These are phyloP conservation scores for Incumbomyces lentus DNA, from an alignment of 2,329 filamentous ascomycete species.

Conservation along the genomic window DNA sequence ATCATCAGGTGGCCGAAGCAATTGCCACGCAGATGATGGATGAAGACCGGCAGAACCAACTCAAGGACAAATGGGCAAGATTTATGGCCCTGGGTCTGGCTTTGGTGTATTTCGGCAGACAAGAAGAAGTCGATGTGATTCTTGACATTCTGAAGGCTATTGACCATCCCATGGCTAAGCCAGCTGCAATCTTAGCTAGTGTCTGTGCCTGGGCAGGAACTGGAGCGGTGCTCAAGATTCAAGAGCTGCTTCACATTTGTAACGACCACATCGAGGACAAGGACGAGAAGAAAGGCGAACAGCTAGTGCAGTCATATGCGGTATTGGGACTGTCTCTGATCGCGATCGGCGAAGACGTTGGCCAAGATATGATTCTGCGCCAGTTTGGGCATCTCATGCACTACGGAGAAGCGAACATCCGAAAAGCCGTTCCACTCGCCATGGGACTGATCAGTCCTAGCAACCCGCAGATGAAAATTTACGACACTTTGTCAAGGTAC, in stretches of 20 bases:
- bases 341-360: constrained; percentile 95
- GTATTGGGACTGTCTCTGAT: constrained; percentile 89
- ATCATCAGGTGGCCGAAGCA: constrained; percentile 81
- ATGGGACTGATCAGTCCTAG: constrained; percentile 95
- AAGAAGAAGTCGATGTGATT: constrained; percentile 98
- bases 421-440: constrained; percentile 86
- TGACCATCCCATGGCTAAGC: constrained; percentile 91
- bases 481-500: constrained; percentile 94
- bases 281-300: constrained; percentile 89
- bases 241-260: constrained; percentile 94
- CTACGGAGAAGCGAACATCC: constrained; percentile 94
- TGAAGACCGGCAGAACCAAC: constrained; percentile 76
- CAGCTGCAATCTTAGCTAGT: constrained; percentile 86
- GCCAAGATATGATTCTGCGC: constrained; percentile 95
- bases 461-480: constrained; percentile 99
- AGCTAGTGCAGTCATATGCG: constrained; percentile 89
- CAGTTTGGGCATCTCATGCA: constrained; percentile 99
- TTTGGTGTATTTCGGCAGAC: constrained; percentile 86
- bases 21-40: constrained; percentile 90
- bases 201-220: constrained; percentile 98
- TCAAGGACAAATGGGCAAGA: constrained; percentile 96
- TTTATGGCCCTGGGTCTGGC: constrained; percentile 93
- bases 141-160: constrained; percentile 93
- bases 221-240: constrained; percentile 90
- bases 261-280: constrained; percentile 94